Conservation (phyloP, 306 rosid genomes). For the Vigna radiata region DNA sequence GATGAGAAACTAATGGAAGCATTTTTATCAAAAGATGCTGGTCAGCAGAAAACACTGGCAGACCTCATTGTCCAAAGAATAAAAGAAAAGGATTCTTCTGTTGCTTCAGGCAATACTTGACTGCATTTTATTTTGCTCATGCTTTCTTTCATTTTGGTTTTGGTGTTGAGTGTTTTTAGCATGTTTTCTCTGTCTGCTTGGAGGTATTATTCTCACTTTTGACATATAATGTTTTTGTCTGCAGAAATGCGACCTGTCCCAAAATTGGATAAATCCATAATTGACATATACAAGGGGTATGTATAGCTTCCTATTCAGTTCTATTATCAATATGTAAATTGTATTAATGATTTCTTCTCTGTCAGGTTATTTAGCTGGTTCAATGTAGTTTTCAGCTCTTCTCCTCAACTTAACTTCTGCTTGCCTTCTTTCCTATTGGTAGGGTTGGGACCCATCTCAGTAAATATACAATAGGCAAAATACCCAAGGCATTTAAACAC, state of each 20-base stretch:
- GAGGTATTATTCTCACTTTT: slow-evolving; percentile 23
- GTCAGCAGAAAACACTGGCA: slow-evolving; percentile 64
- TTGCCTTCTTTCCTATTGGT: slow-evolving; percentile 37
- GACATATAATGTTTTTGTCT: slow-evolving; percentile 33
- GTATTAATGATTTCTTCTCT: slow-evolving; percentile 5
- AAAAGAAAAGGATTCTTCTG: slow-evolving; percentile 65
- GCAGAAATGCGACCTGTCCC: slow-evolving; percentile 78
- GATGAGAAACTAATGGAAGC: slow-evolving; percentile 72
- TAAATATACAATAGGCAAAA: slow-evolving; percentile 71
- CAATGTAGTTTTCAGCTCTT: slow-evolving; percentile 7
- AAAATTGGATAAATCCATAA: slow-evolving; percentile 66
- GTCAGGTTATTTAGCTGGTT: slow-evolving; percentile 6
- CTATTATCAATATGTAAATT: background rate
- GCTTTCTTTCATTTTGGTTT: background rate
- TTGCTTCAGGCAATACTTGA: slow-evolving; percentile 59
- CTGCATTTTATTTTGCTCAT: background rate
- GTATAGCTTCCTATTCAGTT: slow-evolving; percentile 19
- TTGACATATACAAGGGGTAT: slow-evolving; percentile 82
- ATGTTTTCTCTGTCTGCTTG: background rate
- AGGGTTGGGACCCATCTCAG: slow-evolving; percentile 76
- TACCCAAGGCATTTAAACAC: slow-evolving; percentile 83
- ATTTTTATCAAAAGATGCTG: slow-evolving; percentile 58
- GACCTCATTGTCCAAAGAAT: slow-evolving; percentile 75
- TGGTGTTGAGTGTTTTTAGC: slow-evolving; percentile 7
- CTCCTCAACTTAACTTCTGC: background rate